Evolutionary conservation across 345 rosid genomes (phyloP).

Genomic region (Aquilaria yunnanensis): DNA sequence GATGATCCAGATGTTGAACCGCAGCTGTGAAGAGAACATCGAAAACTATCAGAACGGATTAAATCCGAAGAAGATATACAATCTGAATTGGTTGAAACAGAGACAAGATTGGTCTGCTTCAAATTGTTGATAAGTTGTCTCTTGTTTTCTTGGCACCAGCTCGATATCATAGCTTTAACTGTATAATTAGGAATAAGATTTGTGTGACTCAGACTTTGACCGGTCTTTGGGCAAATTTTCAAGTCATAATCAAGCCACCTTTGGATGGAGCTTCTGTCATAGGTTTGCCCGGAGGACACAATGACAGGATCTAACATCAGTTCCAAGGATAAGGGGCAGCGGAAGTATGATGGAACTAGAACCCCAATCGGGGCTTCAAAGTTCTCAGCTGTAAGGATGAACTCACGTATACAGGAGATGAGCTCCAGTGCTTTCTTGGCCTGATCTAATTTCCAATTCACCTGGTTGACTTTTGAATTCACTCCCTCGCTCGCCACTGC

Average conservation of each 20-base stretch:
- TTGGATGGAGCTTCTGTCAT: conserved; percentile 79
- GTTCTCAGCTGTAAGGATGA: conserved; percentile 48
- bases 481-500: conserved; percentile 79
- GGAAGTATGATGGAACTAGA: conserved; percentile 66
- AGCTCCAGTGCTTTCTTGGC: conserved; percentile 47
- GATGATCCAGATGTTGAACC: conserved; percentile 61
- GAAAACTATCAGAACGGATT: conserved; percentile 41
- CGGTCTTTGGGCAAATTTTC: conserved; percentile 83
- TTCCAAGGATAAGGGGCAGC: conserved; percentile 82
- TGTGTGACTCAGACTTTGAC: conserved; percentile 52
- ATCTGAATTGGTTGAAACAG: conserved; percentile 33
- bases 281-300: conserved; percentile 94
- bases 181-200: conserved; percentile 87
- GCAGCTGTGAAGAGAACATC: conserved; percentile 40
- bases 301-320: conserved; percentile 94
- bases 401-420: conserved; percentile 54
- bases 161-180: conserved; percentile 83
- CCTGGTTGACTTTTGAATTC: conserved; percentile 27
- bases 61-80: conserved; percentile 43
- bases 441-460: conserved; percentile 33
- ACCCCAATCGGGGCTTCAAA: conserved; percentile 52
- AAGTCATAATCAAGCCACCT: conserved; percentile 83
- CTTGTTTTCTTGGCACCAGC: conserved; percentile 75
- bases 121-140: conserved; percentile 28
- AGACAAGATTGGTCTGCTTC: conserved; percentile 23